Evolutionary conservation across 176 grass and related monocot genomes (phyloP).

Genomic region (Zoysia japonica): DNA sequence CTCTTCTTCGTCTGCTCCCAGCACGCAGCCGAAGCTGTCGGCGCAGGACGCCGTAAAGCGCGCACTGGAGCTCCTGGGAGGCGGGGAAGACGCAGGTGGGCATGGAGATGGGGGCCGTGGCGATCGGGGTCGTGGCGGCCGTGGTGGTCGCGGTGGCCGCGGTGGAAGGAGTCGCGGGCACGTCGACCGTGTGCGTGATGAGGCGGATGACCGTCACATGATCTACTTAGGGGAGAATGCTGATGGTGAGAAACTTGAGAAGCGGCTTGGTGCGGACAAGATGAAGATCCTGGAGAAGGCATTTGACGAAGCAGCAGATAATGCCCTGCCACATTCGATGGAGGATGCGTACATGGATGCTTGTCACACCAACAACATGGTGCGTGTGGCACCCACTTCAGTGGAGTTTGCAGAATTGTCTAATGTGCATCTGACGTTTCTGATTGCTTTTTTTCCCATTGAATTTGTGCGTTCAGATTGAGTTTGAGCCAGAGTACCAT

Average conservation of each 20-base stretch:
- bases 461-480: conserved; percentile 60
- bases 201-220: not conserved
- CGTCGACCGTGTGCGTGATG: not conserved
- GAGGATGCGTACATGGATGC: conserved; percentile 46
- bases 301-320: conserved; percentile 47
- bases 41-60: conserved; percentile 58
- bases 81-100: conserved; percentile 16
- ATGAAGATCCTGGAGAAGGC: conserved; percentile 49
- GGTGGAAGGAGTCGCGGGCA: not conserved
- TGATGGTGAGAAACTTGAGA: conserved; percentile 61
- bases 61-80: conserved; percentile 64
- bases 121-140: conserved; percentile 17
- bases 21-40: conserved; percentile 33
- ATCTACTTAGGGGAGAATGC: conserved; percentile 44
- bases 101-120: conserved; percentile 21
- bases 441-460: conserved; percentile 20
- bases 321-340: conserved; percentile 37
- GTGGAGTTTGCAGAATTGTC: not conserved
- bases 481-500: conserved; percentile 77
- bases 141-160: conserved; percentile 21
- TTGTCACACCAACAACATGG: conserved; percentile 67
- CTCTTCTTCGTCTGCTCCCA: not conserved
- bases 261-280: conserved; percentile 61
- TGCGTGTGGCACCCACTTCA: conserved; percentile 18
- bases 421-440: not conserved